Percentiles rank a stretch among this genome's conserved stretches.
These are phyloP conservation scores for Arthrobotrys iridis DNA, from an alignment of 2,329 filamentous ascomycete species.

Conservation along the genomic window DNA sequence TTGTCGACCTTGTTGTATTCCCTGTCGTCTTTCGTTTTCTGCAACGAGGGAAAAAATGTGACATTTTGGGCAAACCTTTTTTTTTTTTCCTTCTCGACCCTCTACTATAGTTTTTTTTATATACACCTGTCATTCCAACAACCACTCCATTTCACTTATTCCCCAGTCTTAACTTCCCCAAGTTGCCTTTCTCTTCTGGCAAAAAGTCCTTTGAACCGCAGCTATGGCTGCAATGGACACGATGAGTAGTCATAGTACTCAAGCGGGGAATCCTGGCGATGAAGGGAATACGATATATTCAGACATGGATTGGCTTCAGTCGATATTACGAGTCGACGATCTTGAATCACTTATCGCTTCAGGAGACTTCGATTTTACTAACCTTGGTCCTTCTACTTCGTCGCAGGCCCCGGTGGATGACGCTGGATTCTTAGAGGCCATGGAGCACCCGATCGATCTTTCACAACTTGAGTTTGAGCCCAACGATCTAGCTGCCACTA, in stretches of 20 bases:
- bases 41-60: constrained; percentile 42
- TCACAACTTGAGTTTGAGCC: neutral
- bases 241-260: constrained; percentile 30
- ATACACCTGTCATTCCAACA: constrained; percentile 1
- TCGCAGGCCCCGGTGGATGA: constrained; percentile 18
- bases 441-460: constrained; percentile 10
- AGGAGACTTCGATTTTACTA: constrained; percentile 33
- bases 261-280: constrained; percentile 38
- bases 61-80: constrained; percentile 51
- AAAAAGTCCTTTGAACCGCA: constrained; percentile 20
- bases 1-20: constrained; percentile 40
- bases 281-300: constrained; percentile 38
- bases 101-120: constrained; percentile 19
- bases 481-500: neutral
- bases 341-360: constrained; percentile 15
- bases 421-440: constrained; percentile 10
- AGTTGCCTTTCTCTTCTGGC: constrained; percentile 19
- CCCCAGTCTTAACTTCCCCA: constrained; percentile 38
- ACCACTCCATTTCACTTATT: constrained; percentile 26
- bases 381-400: constrained; percentile 28
- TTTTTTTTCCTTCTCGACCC: constrained; percentile 22
- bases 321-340: constrained; percentile 22
- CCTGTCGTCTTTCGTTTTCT: constrained; percentile 24
- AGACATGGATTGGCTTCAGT: constrained; percentile 51
- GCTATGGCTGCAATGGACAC: constrained; percentile 52